Percentiles rank a stretch among this genome's conserved stretches.
Conservation (phyloP, 768 basidiomycete genomes). For the Podaxis pistillaris region DNA sequence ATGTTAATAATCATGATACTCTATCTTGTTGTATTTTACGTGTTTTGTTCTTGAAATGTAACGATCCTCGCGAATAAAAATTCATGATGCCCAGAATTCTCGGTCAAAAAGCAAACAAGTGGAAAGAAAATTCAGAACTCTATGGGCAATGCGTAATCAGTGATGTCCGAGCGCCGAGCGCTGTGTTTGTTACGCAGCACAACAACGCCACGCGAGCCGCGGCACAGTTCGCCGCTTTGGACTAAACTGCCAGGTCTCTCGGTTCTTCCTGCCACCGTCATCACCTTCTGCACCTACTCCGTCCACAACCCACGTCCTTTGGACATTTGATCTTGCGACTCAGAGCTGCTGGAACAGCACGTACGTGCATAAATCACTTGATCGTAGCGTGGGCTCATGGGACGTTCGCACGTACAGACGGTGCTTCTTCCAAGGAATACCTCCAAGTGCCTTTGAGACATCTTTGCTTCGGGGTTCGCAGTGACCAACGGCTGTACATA, state of each 20-base stretch:
- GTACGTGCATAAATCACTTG: constrained; percentile 9
- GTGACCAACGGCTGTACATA: neutral
- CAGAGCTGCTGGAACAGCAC: constrained; percentile 35
- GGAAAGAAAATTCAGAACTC: too few relatives aligned
- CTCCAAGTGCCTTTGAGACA: constrained; percentile 1
- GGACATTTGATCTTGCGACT: neutral
- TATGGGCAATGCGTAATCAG: too few relatives aligned
- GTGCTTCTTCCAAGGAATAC: neutral
- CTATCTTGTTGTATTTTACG: too few relatives aligned
- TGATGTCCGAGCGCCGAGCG: too few relatives aligned
- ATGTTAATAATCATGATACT: too few relatives aligned
- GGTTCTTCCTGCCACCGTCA: neutral
- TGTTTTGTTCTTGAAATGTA: too few relatives aligned
- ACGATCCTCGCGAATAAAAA: too few relatives aligned
- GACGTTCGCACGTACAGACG: neutral
- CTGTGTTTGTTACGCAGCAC: neutral
- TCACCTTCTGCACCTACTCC: neutral
- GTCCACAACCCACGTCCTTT: neutral
- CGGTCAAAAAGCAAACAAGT: too few relatives aligned
- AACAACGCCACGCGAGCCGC: neutral
- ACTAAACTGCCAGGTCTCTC: neutral
- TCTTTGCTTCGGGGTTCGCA: neutral
- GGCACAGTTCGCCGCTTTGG: neutral
- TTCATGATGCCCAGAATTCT: too few relatives aligned
- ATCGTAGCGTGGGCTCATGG: neutral